A percentile compares a stretch with the other conserved stretches of the same genome.
phyloP scores from a whole-genome alignment of 805 yeast species.

The Cyberlindnera maclurae region DNA sequence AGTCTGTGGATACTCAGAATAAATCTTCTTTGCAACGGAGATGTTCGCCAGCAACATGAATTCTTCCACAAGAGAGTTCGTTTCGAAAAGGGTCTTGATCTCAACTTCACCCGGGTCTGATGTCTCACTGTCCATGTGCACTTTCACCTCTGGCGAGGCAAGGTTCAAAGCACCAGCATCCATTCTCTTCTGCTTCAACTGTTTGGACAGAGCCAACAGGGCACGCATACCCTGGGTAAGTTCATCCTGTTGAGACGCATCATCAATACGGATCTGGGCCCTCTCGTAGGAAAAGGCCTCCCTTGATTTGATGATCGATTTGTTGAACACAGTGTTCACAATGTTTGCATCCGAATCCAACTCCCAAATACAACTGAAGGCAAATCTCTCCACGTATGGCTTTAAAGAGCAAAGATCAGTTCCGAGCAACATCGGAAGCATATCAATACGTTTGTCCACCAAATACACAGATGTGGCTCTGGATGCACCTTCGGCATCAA shows the following conservation, averaged over 20 bases:
- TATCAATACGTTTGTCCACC: constrained; percentile 97
- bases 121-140: constrained; percentile 94
- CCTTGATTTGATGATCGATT: constrained; percentile 83
- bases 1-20: constrained; percentile 91
- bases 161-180: constrained; percentile 95
- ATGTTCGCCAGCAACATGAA: constrained; percentile 97
- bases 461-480: constrained; percentile 96
- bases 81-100: constrained; percentile 77
- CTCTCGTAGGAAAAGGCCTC: constrained; percentile 93
- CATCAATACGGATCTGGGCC: constrained; percentile 91
- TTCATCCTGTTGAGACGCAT: constrained; percentile 65
- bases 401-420: constrained; percentile 92
- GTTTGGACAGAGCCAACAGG: constrained; percentile 70
- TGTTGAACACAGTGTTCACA: constrained; percentile 68
- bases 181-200: constrained; percentile 75
- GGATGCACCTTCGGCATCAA: constrained; percentile 93
- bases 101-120: constrained; percentile 96
- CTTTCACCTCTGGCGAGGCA: constrained; percentile 97
- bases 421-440: constrained; percentile 93
- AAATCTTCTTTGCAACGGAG: constrained; percentile 88
- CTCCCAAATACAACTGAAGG: constrained; percentile 96
- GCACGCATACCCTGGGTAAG: constrained; percentile 86
- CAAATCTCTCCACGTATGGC: constrained; percentile 92
- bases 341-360: constrained; percentile 81
- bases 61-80: constrained; percentile 95